Evolutionary conservation across 1,284 basidiomycete species (phyloP), one percentile per base, ranked within the genome.

Genomic region (Heterobasidion irregulare): DNA sequence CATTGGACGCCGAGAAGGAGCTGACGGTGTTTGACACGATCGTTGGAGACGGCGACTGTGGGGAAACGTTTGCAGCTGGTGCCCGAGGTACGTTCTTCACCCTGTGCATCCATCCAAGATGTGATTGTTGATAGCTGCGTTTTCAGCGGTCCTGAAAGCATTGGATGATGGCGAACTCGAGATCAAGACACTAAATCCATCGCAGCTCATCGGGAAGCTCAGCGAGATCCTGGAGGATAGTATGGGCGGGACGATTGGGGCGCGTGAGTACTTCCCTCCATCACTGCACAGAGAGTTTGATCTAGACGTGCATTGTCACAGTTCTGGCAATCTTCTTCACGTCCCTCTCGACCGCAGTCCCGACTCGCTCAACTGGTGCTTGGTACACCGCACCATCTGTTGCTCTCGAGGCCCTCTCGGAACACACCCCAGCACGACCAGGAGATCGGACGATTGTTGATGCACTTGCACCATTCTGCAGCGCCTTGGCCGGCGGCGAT

Each of bases 361-460:
- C 15, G n/a, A 10, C 38, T 7, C 38, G n/a, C 38, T 8, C 38
- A 8, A 41, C 54, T n/a, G 18, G 19, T n/a, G 44, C 54, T 57
- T 69, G 67, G 66, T 59, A 61, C 6, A 57, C 47, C 26, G 66
- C 69, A 4, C 62, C 72, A 15, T 34, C 57, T n/a, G 54, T 56
- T 9, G 75, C 74, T 2, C 62, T 75, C 0, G 19, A 60, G 12
- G 63, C 70, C 1, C 65, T 78, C 12, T 61, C 66, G 8, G 66
- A 66, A 49, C 74, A 81, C 65, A 82, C 80, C 0, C 77, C 78
- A 0, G 79, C 79, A 6, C 69, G 74, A 56, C 71, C 71, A 6
- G 80, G 79, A 1, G 79, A 82, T 63, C 72, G 79, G 9, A 83
- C 79, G 0, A 63, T 82, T 45, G 71, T 83, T 18, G 80, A 83